Conservation (phyloP, 768 basidiomycete species). For the Trametes gibbosa region DNA sequence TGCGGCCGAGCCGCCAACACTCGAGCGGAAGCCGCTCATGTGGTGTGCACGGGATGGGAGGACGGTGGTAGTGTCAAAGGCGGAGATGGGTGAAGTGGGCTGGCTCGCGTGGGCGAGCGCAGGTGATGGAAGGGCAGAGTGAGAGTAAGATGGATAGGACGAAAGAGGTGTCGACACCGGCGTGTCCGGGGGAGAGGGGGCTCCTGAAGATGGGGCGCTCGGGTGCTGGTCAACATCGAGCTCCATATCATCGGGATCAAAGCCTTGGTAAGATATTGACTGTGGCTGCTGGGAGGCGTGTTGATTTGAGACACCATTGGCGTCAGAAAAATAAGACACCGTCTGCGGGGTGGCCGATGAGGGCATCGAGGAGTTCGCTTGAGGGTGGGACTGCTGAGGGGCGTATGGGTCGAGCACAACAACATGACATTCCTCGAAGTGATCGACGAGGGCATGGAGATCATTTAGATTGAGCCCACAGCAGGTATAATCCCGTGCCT, state of each 20-base stretch:
- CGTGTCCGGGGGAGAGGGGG: conserved; percentile 43
- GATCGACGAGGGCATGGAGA: conserved; percentile 82
- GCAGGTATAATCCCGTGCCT: conserved; percentile 89
- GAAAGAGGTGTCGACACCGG: conserved; percentile 43
- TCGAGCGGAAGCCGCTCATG: conserved; percentile 34
- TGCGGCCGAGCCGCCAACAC: conserved; percentile 29
- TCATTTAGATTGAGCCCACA: conserved; percentile 78
- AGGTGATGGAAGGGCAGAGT: conserved; percentile 28
- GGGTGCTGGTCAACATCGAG: conserved; percentile 54
- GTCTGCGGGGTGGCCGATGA: conserved; percentile 9
- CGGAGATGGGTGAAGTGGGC: conserved; percentile 40
- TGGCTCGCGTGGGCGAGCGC: conserved; percentile 31
- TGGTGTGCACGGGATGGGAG: conserved; percentile 43
- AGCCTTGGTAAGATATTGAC: conserved; percentile 37
- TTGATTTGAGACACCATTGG: conserved; percentile 3
- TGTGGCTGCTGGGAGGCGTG: conserved; percentile 21
- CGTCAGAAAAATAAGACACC: conserved; percentile 26
- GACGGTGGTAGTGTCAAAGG: conserved; percentile 54
- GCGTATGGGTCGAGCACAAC: conserved; percentile 56
- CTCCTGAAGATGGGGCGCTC: conserved; percentile 33
- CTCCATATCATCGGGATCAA: conserved; percentile 83
- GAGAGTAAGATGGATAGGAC: conserved; percentile 27
- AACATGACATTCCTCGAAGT: conserved; percentile 90
- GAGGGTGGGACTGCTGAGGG: conserved; percentile 19
- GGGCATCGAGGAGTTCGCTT: conserved; percentile 2